phyloP scores from a whole-genome alignment of 148 eudicot species.

The Arctostaphylos glauca region DNA sequence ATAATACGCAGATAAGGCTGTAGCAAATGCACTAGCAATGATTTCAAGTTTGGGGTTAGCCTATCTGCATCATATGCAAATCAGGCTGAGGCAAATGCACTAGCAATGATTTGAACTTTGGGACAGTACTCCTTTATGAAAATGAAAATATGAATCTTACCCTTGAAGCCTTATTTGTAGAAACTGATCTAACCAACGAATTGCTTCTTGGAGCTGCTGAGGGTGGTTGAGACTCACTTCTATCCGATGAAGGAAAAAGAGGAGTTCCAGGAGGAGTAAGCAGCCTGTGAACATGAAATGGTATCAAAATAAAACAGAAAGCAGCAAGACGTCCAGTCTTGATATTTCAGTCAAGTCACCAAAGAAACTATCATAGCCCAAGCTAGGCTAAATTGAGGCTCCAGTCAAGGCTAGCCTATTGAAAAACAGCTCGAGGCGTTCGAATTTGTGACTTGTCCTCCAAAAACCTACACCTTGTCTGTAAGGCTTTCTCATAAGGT shows the following conservation, averaged over 20 bases:
- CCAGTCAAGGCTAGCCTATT: background rate
- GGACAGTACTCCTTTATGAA: background rate
- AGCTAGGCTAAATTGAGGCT: background rate
- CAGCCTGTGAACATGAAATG: slow-evolving; percentile 53
- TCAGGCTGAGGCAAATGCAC: background rate
- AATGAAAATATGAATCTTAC: slow-evolving; percentile 34
- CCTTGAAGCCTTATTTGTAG: slow-evolving; percentile 76
- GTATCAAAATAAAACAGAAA: background rate
- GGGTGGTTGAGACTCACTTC: slow-evolving; percentile 53
- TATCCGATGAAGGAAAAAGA: slow-evolving; percentile 62
- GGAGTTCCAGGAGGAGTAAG: slow-evolving; percentile 99
- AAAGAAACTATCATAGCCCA: background rate
- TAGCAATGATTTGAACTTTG: background rate
- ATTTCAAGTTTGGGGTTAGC: background rate
- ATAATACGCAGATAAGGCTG: background rate
- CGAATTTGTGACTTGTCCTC: background rate
- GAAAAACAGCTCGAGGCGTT: background rate
- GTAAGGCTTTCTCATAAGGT: background rate
- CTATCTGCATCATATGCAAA: background rate
- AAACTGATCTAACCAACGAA: slow-evolving; percentile 54
- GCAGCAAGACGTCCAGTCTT: background rate
- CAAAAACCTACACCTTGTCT: background rate
- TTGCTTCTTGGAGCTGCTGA: slow-evolving; percentile 59
- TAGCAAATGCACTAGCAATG: slow-evolving; percentile 14
- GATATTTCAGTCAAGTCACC: background rate